Conservation (phyloP, 306 rosid species). For the Sphenostylis stenocarpa region DNA sequence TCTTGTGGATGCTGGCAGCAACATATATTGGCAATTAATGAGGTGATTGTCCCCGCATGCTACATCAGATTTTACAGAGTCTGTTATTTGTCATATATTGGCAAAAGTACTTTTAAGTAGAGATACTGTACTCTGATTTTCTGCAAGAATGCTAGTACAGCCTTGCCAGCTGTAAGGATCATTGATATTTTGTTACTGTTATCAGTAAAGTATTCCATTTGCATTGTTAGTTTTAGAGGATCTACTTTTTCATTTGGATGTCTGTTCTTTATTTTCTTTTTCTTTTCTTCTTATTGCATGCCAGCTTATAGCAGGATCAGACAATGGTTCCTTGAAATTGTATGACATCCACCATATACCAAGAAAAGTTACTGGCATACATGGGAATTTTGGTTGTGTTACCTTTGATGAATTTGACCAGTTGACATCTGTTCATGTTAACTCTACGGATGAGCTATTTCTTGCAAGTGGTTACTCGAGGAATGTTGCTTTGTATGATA, state of each 20-base stretch:
- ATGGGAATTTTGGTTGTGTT: slow-evolving; percentile 47
- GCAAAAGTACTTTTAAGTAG: slow-evolving; percentile 11
- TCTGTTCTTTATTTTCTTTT: slow-evolving; percentile 34
- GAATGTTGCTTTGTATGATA: slow-evolving; percentile 83
- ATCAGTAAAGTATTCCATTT: slow-evolving; percentile 22
- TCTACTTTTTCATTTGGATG: slow-evolving; percentile 25
- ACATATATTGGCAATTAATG: slow-evolving; percentile 5
- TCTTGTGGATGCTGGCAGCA: slow-evolving; percentile 7
- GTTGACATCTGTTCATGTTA: slow-evolving; percentile 86
- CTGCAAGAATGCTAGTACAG: slow-evolving; percentile 11
- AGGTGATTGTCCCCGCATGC: slow-evolving; percentile 1
- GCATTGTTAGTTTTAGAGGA: slow-evolving; percentile 29
- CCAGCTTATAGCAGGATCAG: slow-evolving; percentile 94
- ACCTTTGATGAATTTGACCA: slow-evolving; percentile 76
- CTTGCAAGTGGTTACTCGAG: slow-evolving; percentile 89
- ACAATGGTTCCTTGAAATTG: slow-evolving; percentile 77
- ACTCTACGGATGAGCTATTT: slow-evolving; percentile 72
- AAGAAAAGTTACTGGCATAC: slow-evolving; percentile 37
- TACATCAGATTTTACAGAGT: slow-evolving; percentile 11
- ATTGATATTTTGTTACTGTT: slow-evolving; percentile 17
- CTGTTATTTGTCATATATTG: slow-evolving; percentile 20
- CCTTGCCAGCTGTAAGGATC: slow-evolving; percentile 4
- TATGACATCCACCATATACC: slow-evolving; percentile 57
- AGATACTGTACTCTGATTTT: slow-evolving; percentile 13
- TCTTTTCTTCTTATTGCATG: slow-evolving; percentile 34